Evolutionary conservation across 208 protist genomes (phyloP), one percentile per base, ranked within the genome.

Genomic region (Zelonia costaricensis): DNA sequence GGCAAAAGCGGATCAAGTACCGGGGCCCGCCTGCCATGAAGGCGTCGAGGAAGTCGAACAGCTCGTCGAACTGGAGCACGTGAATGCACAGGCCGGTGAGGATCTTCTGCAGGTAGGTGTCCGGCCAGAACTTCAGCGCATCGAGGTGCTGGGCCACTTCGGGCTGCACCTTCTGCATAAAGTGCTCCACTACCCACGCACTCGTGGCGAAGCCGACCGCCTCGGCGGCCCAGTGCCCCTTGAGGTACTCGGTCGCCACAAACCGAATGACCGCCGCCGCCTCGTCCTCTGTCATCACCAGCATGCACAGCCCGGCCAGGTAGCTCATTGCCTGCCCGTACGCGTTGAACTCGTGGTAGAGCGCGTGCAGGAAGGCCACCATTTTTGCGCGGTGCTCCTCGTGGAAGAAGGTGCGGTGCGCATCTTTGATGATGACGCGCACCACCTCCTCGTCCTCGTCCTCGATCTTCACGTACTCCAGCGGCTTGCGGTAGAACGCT

Each of bases 281-380:
- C 61, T 95, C 84, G 31, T 91, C 78, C 72, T 95, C 90, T 63
- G 43, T 84, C 44, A 95, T 57, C 35, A 83, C 84, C 23, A 95
- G 68, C 58, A 95, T 72, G 77, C 86, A 93, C 58, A 95, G 47
- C 9, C 80, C 90, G n/a, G 90, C 86, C 20, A 95, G 78, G 61
- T 95, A 95, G 75, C 85, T 93, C 90, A 95, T 95, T 3, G 90
- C 86, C 71, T 95, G 90, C 9, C 86, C 86, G 69, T 95, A 95
- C 35, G 82, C 74, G 45, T 80, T 68, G 55, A 93, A 93, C 73
- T 95, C 90, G 65, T 91, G 59, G 75, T 63, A 88, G 75, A 95
- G 78, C 51, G 90, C 86, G 66, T 88, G 58, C 30, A 95, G 69
- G 51, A 93, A 93, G 18, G 59, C 59, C 13, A 91, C 80, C 58